Conservation (phyloP, 192 early-diverging fungal species). For the Entomortierella beljakovae region DNA sequence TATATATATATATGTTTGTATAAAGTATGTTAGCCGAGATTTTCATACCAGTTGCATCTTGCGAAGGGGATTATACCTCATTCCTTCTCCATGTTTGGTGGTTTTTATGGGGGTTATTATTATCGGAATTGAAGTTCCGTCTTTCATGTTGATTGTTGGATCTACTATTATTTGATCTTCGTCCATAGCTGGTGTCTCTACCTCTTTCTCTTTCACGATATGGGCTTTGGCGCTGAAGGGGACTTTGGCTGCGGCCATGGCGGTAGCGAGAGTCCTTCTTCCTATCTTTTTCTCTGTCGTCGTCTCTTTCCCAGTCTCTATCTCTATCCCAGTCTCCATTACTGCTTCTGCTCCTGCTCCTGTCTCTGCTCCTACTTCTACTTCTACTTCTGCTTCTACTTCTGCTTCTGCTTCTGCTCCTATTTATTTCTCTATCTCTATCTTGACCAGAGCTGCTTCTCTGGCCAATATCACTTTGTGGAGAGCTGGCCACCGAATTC, state of each 20-base stretch:
- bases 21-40: no score
- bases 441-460: slow-evolving; percentile 1
- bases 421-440: slow-evolving; percentile 4
- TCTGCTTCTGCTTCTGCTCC: slow-evolving; percentile 13
- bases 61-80: slow-evolving; percentile 17
- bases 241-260: no score
- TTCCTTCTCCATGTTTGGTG: slow-evolving; percentile 19
- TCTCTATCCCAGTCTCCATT: neutral
- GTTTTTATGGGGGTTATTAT: neutral
- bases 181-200: slow-evolving; percentile 1
- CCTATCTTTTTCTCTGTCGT: no score
- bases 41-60: neutral
- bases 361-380: neutral
- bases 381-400: slow-evolving; percentile 1
- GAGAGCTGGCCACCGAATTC: neutral
- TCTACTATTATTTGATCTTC: slow-evolving; percentile 4
- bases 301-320: slow-evolving; percentile 8
- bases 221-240: no score
- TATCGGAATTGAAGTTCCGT: neutral
- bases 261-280: no score
- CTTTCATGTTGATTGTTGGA: neutral
- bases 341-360: neutral
- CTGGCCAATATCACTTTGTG: neutral
- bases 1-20: neutral
- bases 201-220: neutral